Evolutionary conservation across 495 filamentous ascomycete genomes (phyloP).

Genomic region (Terfezia boudieri): DNA sequence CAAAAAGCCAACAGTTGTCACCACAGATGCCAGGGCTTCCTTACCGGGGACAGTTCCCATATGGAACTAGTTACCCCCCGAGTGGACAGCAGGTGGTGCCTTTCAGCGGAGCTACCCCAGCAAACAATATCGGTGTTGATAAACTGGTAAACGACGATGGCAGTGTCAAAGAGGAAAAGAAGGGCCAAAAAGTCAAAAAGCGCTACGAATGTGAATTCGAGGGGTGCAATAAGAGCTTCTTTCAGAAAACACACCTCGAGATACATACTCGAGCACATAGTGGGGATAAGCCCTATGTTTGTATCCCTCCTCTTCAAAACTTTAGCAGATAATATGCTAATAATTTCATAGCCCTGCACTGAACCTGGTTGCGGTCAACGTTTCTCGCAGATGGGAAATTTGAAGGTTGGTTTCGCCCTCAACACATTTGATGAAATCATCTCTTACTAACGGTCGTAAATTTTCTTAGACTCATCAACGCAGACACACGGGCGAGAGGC

Average conservation of each 20-base stretch:
- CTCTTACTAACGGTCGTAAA: slow-evolving; percentile 64
- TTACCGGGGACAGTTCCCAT: neutral
- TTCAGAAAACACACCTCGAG: slow-evolving; percentile 82
- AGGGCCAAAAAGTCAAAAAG: slow-evolving; percentile 27
- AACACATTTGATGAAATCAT: slow-evolving; percentile 1
- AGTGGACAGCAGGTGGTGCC: neutral
- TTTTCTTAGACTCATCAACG: slow-evolving; percentile 72
- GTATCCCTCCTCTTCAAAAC: slow-evolving; percentile 3
- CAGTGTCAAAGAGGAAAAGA: slow-evolving; percentile 14
- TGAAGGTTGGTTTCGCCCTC: slow-evolving; percentile 37
- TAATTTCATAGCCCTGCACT: slow-evolving; percentile 37
- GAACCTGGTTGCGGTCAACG: slow-evolving; percentile 52
- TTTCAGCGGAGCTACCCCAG: neutral
- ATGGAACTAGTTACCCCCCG: neutral
- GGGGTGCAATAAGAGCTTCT: slow-evolving; percentile 61
- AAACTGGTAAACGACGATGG: neutral
- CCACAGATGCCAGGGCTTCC: neutral
- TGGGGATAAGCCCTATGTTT: slow-evolving; percentile 71
- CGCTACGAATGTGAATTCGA: slow-evolving; percentile 55
- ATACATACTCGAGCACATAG: slow-evolving; percentile 82
- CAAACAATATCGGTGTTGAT: neutral
- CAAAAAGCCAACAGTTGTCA: neutral
- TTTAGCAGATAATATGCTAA: slow-evolving; percentile 1
- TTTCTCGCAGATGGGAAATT: slow-evolving; percentile 74
- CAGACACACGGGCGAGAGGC: slow-evolving; percentile 68